Percentiles rank a stretch among this genome's conserved stretches.
Conservation (phyloP, 257 asterid genomes). For the Fraxinus pennsylvanica region DNA sequence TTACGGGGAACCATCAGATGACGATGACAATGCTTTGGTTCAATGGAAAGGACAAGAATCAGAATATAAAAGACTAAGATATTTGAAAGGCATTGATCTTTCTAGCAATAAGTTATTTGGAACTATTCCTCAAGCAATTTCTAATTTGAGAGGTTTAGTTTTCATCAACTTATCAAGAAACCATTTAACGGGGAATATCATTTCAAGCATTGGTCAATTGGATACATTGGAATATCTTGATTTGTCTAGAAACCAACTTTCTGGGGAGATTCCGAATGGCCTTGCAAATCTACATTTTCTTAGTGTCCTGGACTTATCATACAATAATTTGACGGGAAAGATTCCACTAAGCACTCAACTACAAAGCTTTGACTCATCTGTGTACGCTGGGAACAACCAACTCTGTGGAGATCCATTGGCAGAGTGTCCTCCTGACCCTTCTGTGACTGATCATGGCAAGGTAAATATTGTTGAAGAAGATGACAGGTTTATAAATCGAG, state of each 20-base stretch:
- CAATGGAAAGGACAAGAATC: too few relatives aligned
- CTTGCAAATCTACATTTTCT: slow-evolving; percentile 18
- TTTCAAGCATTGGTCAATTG: slow-evolving; percentile 36
- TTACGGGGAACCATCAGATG: too few relatives aligned
- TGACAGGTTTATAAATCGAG: slow-evolving; percentile 7
- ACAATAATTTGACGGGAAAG: too few relatives aligned
- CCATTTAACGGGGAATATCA: slow-evolving; percentile 23
- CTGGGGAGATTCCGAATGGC: slow-evolving; percentile 34
- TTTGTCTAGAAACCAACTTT: slow-evolving; percentile 34
- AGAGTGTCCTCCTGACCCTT: slow-evolving; percentile 16
- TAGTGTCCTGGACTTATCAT: slow-evolving; percentile 6
- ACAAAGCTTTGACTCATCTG: slow-evolving; percentile 30
- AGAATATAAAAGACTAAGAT: not conserved
- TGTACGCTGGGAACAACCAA: slow-evolving; percentile 21
- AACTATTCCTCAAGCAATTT: slow-evolving; percentile 17
- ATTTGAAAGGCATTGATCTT: slow-evolving; percentile 23
- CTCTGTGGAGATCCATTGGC: slow-evolving; percentile 38
- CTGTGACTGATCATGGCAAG: not conserved
- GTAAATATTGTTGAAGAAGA: not conserved
- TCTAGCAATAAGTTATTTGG: slow-evolving; percentile 2
- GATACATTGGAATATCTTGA: slow-evolving; percentile 38
- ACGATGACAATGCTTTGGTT: too few relatives aligned
- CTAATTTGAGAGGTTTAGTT: slow-evolving; percentile 8
- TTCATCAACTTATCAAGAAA: slow-evolving; percentile 42
- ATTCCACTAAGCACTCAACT: not conserved